These are phyloP conservation scores for Tetraselmis striata DNA, from an alignment of 139 green algal species.

Conservation along the genomic window DNA sequence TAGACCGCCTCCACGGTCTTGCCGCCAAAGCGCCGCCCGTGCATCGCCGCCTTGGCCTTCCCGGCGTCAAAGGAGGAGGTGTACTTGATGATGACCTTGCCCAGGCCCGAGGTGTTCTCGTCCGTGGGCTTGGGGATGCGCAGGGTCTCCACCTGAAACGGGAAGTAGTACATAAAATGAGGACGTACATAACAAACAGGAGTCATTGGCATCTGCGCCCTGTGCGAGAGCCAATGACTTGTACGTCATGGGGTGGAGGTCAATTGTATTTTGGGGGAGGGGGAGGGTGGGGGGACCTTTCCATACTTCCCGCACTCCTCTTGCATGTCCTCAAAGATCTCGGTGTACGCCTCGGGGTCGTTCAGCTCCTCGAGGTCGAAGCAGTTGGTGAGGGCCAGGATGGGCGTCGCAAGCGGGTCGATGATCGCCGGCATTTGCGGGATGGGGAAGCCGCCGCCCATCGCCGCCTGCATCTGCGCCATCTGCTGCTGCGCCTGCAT, in stretches of 20 bases:
- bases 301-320: slow-evolving; percentile 69
- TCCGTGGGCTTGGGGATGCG: slow-evolving; percentile 45
- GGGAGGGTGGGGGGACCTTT: too few relatives aligned
- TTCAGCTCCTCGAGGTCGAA: slow-evolving; percentile 68
- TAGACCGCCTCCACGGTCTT: slow-evolving; percentile 65
- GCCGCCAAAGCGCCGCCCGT: slow-evolving; percentile 79
- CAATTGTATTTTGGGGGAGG: too few relatives aligned
- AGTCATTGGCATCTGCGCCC: too few relatives aligned
- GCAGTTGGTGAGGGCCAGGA: neutral
- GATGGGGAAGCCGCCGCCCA: neutral
- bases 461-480: too few relatives aligned
- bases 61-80: slow-evolving; percentile 45
- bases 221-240: too few relatives aligned
- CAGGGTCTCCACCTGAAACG: slow-evolving; percentile 36
- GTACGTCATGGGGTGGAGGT: too few relatives aligned
- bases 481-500: neutral
- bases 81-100: slow-evolving; percentile 81
- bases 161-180: too few relatives aligned
- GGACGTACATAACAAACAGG: too few relatives aligned
- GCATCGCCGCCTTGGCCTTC: slow-evolving; percentile 65
- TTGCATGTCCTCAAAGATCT: slow-evolving; percentile 86
- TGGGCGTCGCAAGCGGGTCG: neutral
- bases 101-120: slow-evolving; percentile 39
- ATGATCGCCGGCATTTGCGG: neutral
- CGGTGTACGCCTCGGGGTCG: slow-evolving; percentile 80